A percentile compares a stretch with the other conserved stretches of the same genome.
phyloP scores from a whole-genome alignment of 2,329 filamentous ascomycete genomes.

The Alternaria burnsii region DNA sequence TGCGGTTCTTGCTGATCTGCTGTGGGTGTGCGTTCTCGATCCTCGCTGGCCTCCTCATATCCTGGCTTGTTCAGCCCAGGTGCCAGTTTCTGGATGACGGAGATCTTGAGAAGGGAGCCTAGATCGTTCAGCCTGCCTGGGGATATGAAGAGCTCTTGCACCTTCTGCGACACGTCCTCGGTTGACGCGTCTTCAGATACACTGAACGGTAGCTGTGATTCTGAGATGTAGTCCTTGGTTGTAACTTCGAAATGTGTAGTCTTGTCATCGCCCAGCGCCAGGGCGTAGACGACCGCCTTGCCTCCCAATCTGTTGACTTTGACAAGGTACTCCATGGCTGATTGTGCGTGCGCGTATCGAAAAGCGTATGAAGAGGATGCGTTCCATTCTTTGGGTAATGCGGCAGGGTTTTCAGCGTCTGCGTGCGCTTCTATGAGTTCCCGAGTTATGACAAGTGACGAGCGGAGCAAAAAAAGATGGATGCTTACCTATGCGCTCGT shows the following conservation, averaged over 20 bases:
- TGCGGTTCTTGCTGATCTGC: slow-evolving; percentile 52
- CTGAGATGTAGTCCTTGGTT: slow-evolving; percentile 77
- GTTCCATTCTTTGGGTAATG: slow-evolving; percentile 84
- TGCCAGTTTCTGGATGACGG: slow-evolving; percentile 84
- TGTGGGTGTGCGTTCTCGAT: slow-evolving; percentile 43
- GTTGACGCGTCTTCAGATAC: slow-evolving; percentile 59
- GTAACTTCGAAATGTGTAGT: slow-evolving; percentile 80
- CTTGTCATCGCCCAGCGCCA: slow-evolving; percentile 81
- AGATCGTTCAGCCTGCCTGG: slow-evolving; percentile 72
- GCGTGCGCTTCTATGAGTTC: slow-evolving; percentile 63
- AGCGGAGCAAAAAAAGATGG: neutral
- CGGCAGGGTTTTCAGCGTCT: slow-evolving; percentile 63
- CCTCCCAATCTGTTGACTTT: slow-evolving; percentile 82
- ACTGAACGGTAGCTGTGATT: slow-evolving; percentile 63
- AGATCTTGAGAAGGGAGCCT: slow-evolving; percentile 74
- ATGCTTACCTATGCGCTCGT: slow-evolving; percentile 72
- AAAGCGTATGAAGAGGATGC: slow-evolving; percentile 76
- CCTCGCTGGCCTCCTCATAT: slow-evolving; percentile 67
- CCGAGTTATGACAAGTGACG: slow-evolving; percentile 31
- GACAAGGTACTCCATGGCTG: slow-evolving; percentile 82
- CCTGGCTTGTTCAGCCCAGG: slow-evolving; percentile 80
- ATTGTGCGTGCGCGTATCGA: slow-evolving; percentile 85
- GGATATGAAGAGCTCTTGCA: slow-evolving; percentile 75
- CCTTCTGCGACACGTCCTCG: slow-evolving; percentile 55
- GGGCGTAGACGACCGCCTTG: slow-evolving; percentile 83